Percentiles rank a stretch among this genome's conserved stretches.
phyloP scores from a whole-genome alignment of 2,329 filamentous ascomycete genomes.

The Pestalotiopsis sp. region DNA sequence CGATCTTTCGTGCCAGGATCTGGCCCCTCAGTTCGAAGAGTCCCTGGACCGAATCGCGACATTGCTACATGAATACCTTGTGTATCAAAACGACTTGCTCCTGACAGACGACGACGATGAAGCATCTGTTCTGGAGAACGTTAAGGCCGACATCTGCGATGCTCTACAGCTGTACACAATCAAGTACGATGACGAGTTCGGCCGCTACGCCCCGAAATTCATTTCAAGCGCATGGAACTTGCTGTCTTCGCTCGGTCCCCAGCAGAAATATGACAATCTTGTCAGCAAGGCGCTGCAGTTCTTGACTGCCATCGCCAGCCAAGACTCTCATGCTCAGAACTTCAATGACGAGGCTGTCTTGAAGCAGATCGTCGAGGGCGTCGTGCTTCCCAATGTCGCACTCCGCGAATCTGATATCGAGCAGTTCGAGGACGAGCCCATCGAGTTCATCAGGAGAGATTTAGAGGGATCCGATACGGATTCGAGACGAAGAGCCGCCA shows the following conservation, averaged over 20 bases:
- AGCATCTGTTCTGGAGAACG: conserved; percentile 79
- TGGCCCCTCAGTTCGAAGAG: conserved; percentile 93
- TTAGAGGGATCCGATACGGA: conserved; percentile 96
- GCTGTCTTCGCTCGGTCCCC: conserved; percentile 80
- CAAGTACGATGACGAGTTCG: conserved; percentile 96
- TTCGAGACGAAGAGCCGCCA: conserved; percentile 87
- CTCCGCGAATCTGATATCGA: conserved; percentile 93
- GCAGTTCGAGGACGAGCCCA: conserved; percentile 97
- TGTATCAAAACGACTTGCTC: conserved; percentile 82
- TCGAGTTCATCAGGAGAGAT: conserved; percentile 95
- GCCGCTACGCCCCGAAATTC: conserved; percentile 77
- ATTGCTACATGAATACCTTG: conserved; percentile 89
- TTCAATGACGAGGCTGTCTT: conserved; percentile 85
- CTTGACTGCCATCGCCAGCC: conserved; percentile 83
- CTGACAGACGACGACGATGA: conserved; percentile 89
- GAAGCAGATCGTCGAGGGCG: conserved; percentile 90
- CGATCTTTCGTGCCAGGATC: conserved; percentile 95
- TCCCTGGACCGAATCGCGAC: conserved; percentile 76
- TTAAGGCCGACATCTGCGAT: conserved; percentile 94
- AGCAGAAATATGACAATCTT: conserved; percentile 92
- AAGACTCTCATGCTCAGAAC: conserved; percentile 74
- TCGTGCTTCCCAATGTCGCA: conserved; percentile 90
- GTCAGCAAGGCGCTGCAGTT: conserved; percentile 96
- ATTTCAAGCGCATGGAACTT: conserved; percentile 90
- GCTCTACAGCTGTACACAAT: conserved; percentile 85